Base-by-base conservation (phyloP, 2,329 filamentous ascomycete genomes). In the Fusarium secorum region DNA sequence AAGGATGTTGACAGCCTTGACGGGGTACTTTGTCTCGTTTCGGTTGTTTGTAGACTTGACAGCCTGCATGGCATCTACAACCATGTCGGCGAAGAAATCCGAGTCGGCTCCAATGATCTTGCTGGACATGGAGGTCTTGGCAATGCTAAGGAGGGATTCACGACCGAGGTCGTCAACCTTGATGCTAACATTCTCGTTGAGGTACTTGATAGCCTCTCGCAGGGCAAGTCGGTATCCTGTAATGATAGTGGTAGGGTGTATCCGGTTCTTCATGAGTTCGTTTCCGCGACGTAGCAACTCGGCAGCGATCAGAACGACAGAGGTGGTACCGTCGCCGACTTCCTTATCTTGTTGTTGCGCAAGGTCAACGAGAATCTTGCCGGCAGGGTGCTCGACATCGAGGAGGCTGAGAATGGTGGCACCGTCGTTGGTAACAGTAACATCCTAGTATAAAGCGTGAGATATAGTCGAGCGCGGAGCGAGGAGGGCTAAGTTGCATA, bases 271-370 rank as follows among this genome's bases (percentile, higher is more conserved):
- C 93, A 98, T 97, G 74, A 99, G 89, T 85, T 99, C 96, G 86
- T 99, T 99, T 71, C 91, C 96, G 83, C 96, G 89, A 81, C 93
- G 90, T 78, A 99, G 86, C 74, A 99, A 91, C 86, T 99, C 96
- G 68, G 96, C 93, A 56, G 96, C 96, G 82, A 99, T 98, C 75
- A 99, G 89, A 64, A 99, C 96, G 55, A 99, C 96, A 52, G 95
- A 98, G 26, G 96, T 99, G 52, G 96, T 99, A 76, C 96, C 96
- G 85, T 99, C 96, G 77, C 96, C 96, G 60, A 99, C 96, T 84
- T 99, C 96, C 86, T 97, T 98, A 82, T 99, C 96, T 84, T 99
- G 96, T 84, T 99, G 96, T 75, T 99, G 95, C 68, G 96, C 96
- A 75, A 99, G 86, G 80, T 99, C 96, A 75, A 99, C 96, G 73